Base-by-base conservation (phyloP, 164 flowering plant genomes). In the Sextonia rubra region DNA sequence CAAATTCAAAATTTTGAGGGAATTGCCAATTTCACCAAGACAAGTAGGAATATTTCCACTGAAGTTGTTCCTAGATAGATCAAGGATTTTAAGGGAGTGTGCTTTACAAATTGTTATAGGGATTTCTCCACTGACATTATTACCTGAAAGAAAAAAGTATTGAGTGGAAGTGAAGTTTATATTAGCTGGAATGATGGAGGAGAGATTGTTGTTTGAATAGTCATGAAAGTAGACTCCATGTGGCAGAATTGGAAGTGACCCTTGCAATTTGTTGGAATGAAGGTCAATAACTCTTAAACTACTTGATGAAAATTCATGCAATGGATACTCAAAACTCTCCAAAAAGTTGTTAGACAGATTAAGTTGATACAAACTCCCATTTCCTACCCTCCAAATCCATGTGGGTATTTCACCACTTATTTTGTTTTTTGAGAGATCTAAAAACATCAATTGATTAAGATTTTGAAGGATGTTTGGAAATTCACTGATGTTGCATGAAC, bases 21-120 rank as follows among this genome's bases (percentile, higher is more conserved):
- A 20, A 18, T 30, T 20, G 12, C 67, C 12, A 15, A 64, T 29
- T 17, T 64, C n/a, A 64, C 67, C 67, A 1, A 64, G 18, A 20
- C 67, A 64, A 6, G 7, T 5, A 14, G 67, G 67, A 64, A 64
- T 64, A 1, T 29, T 27, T 26, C 67, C 67, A 64, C 44, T 15
- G 1, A 64, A 29, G 3, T 17, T 15, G n/a, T 27, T 64, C 8
- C 67, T 29, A 0, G 92, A 87, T 22, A 90, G 69, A 61, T 86
- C 85, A 48, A 86, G 88, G 67, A 84, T 86, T 66, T 67, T 74
- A 18, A 86, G 83, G 23, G n/a, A 62, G 1, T 0, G 14, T 0
- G 79, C 83, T 44, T 76, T 77, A 81, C 94, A 90, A 0, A 88
- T 56, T 4, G 89, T 84, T 18, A 30, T 49, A 22, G 94, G 92